A percentile compares a stretch with the other conserved stretches of the same genome.
phyloP scores from a whole-genome alignment of 1,284 basidiomycete genomes.

The Tilletiopsis washingtonensis region DNA sequence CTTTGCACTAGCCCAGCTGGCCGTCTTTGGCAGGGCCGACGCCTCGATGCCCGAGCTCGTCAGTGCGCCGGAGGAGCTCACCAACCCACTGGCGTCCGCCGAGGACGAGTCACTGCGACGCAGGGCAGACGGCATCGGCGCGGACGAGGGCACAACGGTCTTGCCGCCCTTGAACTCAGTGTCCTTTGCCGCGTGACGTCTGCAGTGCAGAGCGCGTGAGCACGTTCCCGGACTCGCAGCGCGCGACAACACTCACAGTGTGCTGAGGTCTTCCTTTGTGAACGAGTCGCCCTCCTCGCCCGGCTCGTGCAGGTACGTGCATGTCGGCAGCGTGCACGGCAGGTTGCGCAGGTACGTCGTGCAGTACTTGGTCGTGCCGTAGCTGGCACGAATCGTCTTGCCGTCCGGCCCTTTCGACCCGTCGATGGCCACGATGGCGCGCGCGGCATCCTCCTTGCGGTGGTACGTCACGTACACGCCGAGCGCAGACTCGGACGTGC shows the following conservation, averaged over 20 bases:
- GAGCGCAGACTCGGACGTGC: slow-evolving; percentile 62
- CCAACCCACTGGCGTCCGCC: too few species aligned
- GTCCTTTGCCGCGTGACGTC: slow-evolving; percentile 43
- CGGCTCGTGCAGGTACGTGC: slow-evolving; percentile 94
- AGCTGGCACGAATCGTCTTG: slow-evolving; percentile 67
- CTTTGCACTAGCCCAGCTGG: slow-evolving; percentile 27
- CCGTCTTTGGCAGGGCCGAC: slow-evolving; percentile 44
- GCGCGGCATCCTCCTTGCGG: slow-evolving; percentile 85
- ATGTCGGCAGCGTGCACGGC: slow-evolving; percentile 77
- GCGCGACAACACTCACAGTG: slow-evolving; percentile 14
- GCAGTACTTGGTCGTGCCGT: slow-evolving; percentile 97
- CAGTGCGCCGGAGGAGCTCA: too few species aligned
- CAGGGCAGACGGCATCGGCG: too few species aligned
- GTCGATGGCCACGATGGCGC: slow-evolving; percentile 86
- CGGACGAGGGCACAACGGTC: too few species aligned
- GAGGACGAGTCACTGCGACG: too few species aligned
- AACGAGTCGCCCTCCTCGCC: slow-evolving; percentile 94
- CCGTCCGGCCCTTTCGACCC: slow-evolving; percentile 58
- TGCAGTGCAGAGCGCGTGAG: neutral
- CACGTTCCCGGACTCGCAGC: too few species aligned
- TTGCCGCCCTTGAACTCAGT: slow-evolving; percentile 31
- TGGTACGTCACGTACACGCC: slow-evolving; percentile 96
- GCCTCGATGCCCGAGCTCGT: too few species aligned
- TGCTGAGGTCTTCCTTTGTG: slow-evolving; percentile 45
- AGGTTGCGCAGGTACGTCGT: slow-evolving; percentile 84